These are phyloP conservation scores for Phytophthora idaei DNA, from an alignment of 352 stramenopile genomes.

Conservation along the genomic window DNA sequence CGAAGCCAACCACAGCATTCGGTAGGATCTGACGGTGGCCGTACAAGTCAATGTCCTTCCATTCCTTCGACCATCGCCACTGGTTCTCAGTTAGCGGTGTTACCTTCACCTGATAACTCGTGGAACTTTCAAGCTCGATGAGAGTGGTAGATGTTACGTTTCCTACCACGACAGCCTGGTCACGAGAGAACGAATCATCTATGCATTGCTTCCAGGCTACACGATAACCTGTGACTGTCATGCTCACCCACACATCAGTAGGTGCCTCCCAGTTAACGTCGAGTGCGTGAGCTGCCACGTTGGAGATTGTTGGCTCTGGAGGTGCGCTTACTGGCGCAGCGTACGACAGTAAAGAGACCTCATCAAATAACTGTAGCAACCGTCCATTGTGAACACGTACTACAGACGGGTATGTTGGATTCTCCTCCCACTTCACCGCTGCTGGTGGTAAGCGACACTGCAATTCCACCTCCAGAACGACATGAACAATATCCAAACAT, in stretches of 20 bases:
- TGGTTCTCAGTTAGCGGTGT: conserved; percentile 80
- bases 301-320: conserved; percentile 56
- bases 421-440: conserved; percentile 29
- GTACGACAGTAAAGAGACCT: conserved; percentile 72
- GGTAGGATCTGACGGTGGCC: conserved; percentile 57
- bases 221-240: conserved; percentile 87
- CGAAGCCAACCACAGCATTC: conserved; percentile 57
- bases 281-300: conserved; percentile 75
- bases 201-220: conserved; percentile 61
- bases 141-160: conserved; percentile 94
- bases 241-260: conserved; percentile 64
- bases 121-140: conserved; percentile 56
- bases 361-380: conserved; percentile 64
- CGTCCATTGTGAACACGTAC: conserved; percentile 73
- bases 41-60: conserved; percentile 88
- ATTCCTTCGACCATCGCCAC: conserved; percentile 29
- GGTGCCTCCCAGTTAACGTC: conserved; percentile 85
- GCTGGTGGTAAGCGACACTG: conserved; percentile 77
- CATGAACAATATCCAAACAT: conserved; percentile 70
- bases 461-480: conserved; percentile 63
- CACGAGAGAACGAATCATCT: conserved; percentile 34
- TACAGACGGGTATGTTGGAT: conserved; percentile 48
- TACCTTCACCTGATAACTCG: conserved; percentile 81
- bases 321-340: conserved; percentile 44
- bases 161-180: conserved; percentile 59